A percentile compares a stretch with the other conserved stretches of the same genome.
Conservation (phyloP, 768 basidiomycete species). For the Cantharellus anzutake region DNA sequence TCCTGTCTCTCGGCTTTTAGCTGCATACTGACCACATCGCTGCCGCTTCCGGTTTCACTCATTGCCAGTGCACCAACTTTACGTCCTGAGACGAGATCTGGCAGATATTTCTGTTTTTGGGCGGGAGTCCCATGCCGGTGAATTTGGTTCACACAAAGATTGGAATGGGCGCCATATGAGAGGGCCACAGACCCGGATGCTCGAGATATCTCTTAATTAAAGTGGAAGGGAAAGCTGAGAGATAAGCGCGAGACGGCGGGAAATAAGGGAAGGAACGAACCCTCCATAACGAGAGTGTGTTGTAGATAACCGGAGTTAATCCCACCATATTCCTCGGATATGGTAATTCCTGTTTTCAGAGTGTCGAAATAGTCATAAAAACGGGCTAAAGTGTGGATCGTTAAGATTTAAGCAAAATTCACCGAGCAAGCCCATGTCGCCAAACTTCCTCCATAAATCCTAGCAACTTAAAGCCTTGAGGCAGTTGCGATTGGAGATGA, state of each 20-base stretch:
- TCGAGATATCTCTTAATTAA: constrained; percentile 39
- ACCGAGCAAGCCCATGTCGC: constrained; percentile 83
- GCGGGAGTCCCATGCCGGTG: constrained; percentile 63
- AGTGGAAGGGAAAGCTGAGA: not conserved
- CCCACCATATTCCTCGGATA: constrained; percentile 62
- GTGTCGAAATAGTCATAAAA: not conserved
- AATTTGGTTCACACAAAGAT: constrained; percentile 73
- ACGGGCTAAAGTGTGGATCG: not conserved
- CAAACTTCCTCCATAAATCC: constrained; percentile 80
- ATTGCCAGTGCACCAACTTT: constrained; percentile 84
- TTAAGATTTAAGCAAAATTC: constrained; percentile 14
- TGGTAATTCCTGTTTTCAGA: constrained; percentile 30
- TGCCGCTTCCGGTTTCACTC: constrained; percentile 84
- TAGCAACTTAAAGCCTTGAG: constrained; percentile 15
- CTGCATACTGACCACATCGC: constrained; percentile 91
- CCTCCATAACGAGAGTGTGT: constrained; percentile 89
- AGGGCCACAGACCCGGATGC: constrained; percentile 86
- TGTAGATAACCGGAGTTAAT: constrained; percentile 68
- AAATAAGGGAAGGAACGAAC: constrained; percentile 10
- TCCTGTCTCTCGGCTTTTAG: constrained; percentile 47
- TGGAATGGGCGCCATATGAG: constrained; percentile 84
- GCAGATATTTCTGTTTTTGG: constrained; percentile 74
- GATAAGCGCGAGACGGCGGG: not conserved
- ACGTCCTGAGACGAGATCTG: constrained; percentile 52
- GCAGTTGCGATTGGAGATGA: not conserved